Evolutionary conservation across 768 basidiomycete species (phyloP), one percentile per base, ranked within the genome.

Genomic region (Suillus lakei): DNA sequence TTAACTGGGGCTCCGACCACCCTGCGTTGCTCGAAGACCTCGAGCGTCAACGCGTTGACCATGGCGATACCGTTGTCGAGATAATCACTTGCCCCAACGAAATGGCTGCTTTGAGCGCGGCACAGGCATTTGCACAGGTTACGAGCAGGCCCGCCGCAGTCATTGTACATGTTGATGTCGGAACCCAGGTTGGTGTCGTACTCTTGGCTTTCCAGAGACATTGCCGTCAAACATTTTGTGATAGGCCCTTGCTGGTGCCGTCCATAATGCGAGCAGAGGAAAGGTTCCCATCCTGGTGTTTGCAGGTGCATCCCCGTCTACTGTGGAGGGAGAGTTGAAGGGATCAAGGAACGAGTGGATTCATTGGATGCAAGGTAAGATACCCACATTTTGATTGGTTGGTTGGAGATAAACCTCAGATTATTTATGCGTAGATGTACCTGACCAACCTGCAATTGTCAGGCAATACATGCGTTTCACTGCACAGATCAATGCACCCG

Each of bases 1-100:
- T 87, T 21, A 91, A 91, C 77, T 91, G 91, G 87, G 91, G 91
- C 1, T 89, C 88, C 1, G 91, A 92, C 68, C 91, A 92, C 69
- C 88, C 90, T 0, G 90, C 86, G 0, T 73, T 92, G 16, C 81
- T 92, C 30, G 91, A 91, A 68, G 91, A 91, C 36, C 81, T 92
- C 12, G 83, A 85, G 62, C 79, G 87, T 23, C 87, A 90, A 66
- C 81, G 86, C 3, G 71, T 73, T 6, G 62, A 70, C 7, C 50
- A 72, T 32, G 79, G 80, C 3, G 67, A 73, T 26, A 83, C 84
- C 1, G 61, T 75, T 3, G 80, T 84, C n/a, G 73, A 81, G 64
- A 83, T 92, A 56, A 78, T 92, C 26, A 91, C 86, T 3, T 89
- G 87, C 64, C 90, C 91, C 0, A 91, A 90, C 64, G 91, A 92